phyloP scores from a whole-genome alignment of 768 basidiomycete species.

The Hortiboletus campestris region DNA sequence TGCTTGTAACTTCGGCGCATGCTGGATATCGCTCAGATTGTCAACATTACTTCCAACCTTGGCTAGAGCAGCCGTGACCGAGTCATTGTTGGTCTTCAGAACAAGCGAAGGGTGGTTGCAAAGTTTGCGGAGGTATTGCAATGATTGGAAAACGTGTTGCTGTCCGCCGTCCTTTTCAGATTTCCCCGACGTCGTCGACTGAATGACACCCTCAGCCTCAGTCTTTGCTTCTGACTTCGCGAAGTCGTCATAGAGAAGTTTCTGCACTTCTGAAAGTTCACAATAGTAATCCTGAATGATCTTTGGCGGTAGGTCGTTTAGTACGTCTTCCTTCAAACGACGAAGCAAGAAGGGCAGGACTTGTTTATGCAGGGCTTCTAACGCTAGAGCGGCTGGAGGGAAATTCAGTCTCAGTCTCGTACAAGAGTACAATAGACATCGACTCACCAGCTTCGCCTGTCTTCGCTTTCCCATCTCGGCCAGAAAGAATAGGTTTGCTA shows the following conservation, averaged over 20 bases:
- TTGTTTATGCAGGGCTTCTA: conserved; percentile 97
- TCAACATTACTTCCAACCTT: conserved; percentile 47
- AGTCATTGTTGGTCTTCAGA: conserved; percentile 66
- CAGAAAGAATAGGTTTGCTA: conserved; percentile 92
- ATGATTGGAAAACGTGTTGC: conserved; percentile 92
- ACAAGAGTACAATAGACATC: neutral
- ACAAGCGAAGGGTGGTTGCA: conserved; percentile 97
- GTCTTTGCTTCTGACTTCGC: conserved; percentile 70
- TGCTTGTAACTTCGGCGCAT: conserved; percentile 93
- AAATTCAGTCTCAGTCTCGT: neutral
- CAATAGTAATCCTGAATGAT: conserved; percentile 99
- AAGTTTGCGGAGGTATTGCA: conserved; percentile 95
- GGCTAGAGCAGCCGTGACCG: conserved; percentile 54
- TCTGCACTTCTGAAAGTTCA: conserved; percentile 93
- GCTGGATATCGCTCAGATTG: conserved; percentile 73
- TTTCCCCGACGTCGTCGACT: conserved; percentile 36
- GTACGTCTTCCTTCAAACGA: conserved; percentile 94
- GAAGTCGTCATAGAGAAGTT: conserved; percentile 92
- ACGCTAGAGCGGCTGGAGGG: conserved; percentile 76
- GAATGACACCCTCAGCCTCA: conserved; percentile 64
- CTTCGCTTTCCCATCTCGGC: conserved; percentile 93
- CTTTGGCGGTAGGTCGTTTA: conserved; percentile 94
- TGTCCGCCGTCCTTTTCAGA: conserved; percentile 48
- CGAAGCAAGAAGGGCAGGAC: conserved; percentile 97
- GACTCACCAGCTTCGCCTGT: conserved; percentile 88